phyloP scores from a whole-genome alignment of 163 green algal species.

The Coccomyxa subellipsoidea region DNA sequence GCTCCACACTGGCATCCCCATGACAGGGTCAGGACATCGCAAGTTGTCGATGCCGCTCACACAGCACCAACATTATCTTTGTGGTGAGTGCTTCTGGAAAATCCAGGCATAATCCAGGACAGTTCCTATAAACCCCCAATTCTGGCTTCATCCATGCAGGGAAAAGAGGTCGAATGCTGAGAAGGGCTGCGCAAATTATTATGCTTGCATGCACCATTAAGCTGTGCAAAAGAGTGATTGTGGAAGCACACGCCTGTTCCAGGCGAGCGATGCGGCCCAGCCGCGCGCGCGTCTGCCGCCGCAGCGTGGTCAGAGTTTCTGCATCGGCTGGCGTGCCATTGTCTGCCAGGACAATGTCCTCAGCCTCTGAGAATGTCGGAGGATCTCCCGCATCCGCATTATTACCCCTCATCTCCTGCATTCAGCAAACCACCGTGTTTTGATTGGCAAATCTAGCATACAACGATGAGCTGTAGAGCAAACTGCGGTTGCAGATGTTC shows the following conservation, averaged over 20 bases:
- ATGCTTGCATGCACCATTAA: no score
- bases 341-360: slow-evolving; percentile 5
- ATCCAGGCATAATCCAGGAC: background rate
- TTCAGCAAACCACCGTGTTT: background rate
- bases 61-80: background rate
- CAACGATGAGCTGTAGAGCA: background rate
- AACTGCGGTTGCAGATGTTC: background rate
- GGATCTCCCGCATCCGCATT: background rate
- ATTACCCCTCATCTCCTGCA: background rate
- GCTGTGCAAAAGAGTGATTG: background rate
- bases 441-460: background rate
- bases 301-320: background rate
- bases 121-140: no score
- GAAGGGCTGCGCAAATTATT: no score
- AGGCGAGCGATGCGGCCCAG: background rate
- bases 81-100: background rate
- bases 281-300: background rate
- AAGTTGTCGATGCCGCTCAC: background rate
- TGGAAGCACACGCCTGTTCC: background rate
- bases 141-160: no score
- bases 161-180: no score
- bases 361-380: slow-evolving; percentile 10
- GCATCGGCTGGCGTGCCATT: background rate
- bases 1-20: no score
- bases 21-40: background rate